Conservation (phyloP, 2,329 filamentous ascomycete species). For the Bertia moriformis region DNA sequence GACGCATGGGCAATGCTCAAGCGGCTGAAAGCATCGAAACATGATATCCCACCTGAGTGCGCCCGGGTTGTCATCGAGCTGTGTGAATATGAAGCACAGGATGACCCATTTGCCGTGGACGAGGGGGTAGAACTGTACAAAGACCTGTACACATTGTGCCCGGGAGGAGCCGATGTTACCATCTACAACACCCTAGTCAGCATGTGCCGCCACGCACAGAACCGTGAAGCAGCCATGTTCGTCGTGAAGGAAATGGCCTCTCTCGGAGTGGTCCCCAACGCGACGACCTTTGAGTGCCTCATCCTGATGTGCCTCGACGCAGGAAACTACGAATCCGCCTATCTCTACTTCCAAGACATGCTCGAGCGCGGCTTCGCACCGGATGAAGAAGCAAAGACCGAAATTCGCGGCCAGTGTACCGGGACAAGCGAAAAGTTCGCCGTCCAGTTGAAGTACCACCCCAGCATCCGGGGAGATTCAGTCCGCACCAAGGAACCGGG, state of each 20-base stretch:
- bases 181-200: constrained; percentile 41
- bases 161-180: constrained; percentile 14
- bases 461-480: not conserved
- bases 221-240: constrained; percentile 35
- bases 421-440: not conserved
- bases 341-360: constrained; percentile 20
- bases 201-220: constrained; percentile 22
- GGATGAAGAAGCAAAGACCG: constrained; percentile 5
- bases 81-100: constrained; percentile 19
- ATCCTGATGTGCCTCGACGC: constrained; percentile 33
- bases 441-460: not conserved
- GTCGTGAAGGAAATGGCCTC: constrained; percentile 38
- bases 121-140: constrained; percentile 40
- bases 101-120: constrained; percentile 23
- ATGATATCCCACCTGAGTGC: constrained; percentile 25
- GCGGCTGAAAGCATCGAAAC: constrained; percentile 22
- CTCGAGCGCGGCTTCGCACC: constrained; percentile 12
- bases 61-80: constrained; percentile 24
- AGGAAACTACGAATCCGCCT: constrained; percentile 16
- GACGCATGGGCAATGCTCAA: constrained; percentile 30
- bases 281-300: constrained; percentile 37
- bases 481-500: no score
- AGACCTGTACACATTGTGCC: constrained; percentile 30
- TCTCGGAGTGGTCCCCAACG: constrained; percentile 29
- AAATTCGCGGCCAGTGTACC: not conserved